phyloP scores from a whole-genome alignment of 192 early-diverging fungal species.

The Lunasporangiospora selenospora region DNA sequence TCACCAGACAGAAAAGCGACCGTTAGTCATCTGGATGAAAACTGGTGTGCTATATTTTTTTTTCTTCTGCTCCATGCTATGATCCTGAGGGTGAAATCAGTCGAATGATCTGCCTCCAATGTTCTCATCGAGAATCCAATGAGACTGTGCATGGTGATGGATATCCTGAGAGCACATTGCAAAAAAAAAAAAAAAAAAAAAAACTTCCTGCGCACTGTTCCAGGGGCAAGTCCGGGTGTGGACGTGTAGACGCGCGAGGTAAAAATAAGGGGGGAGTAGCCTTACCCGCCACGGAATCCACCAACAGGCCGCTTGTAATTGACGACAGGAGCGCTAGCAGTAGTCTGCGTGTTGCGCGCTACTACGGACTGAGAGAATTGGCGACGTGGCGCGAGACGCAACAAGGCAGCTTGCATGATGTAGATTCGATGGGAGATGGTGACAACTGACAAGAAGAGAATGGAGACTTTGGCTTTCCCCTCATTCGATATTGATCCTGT shows the following conservation, averaged over 20 bases:
- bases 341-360: constrained; percentile 45
- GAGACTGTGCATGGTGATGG: no score
- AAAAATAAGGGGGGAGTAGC: not conserved
- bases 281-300: constrained; percentile 70
- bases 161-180: no score
- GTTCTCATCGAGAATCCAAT: no score
- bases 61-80: not conserved
- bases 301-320: constrained; percentile 59
- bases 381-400: constrained; percentile 44
- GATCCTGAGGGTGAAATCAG: no score
- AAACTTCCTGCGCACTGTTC: no score
- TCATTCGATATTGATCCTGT: no score
- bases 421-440: not conserved
- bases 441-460: no score
- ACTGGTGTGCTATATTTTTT: not conserved
- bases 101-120: no score
- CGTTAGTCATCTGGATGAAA: constrained; percentile 11
- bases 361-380: constrained; percentile 41
- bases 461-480: no score
- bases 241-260: not conserved
- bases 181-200: no score
- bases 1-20: not conserved
- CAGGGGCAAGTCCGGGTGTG: not conserved
- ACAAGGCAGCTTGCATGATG: constrained; percentile 44
- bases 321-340: constrained; percentile 52